Evolutionary conservation across 345 rosid genomes (phyloP), one percentile per base, ranked within the genome.

Genomic region (Salix brachista): DNA sequence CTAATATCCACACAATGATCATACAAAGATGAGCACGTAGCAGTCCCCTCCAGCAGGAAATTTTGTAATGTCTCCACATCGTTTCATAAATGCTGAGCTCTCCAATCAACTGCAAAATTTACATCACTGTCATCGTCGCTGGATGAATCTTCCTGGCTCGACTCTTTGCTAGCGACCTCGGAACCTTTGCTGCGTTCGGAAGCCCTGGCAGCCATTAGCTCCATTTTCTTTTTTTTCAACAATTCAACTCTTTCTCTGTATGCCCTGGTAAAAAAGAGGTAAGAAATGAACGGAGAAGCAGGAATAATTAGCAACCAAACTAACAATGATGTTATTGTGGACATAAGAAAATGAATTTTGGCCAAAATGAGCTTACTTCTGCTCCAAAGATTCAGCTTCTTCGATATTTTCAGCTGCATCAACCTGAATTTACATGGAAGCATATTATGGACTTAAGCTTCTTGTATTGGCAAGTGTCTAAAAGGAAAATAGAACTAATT

Each of bases 401-500:
- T 96, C 96, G 60, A 93, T 93, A 69, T 74, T 87, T 84, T 93
- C 99, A 72, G 99, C 99, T 44, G 99, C 99, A 86, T 96, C 97
- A 78, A 93, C 88, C 99, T 96, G 89, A 80, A 79, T 46, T 69
- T 66, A 26, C 17, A 13, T 26, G 8, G 61, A 52, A 58, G 60
- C 30, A 61, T 21, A 39, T 80, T 58, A 61, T 21, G 23, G 54
- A 36, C 32, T 62, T 4, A 36, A 50, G 16, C 50, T 71, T 62
- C 30, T 7, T 52, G 21, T 25, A 14, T n/a, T 60, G 41, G 36
- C 30, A 34, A 48, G 23, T 44, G 6, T 64, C 34, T 21, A 5
- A 68, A 17, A 2, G 37, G 12, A 65, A 64, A 65, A 23, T 42
- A 34, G 17, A 50, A 32, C 58, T 36, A 71, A 77, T 56, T n/a